These are phyloP conservation scores for Acacia concinna DNA, from an alignment of 331 rosid genomes.

Conservation along the genomic window DNA sequence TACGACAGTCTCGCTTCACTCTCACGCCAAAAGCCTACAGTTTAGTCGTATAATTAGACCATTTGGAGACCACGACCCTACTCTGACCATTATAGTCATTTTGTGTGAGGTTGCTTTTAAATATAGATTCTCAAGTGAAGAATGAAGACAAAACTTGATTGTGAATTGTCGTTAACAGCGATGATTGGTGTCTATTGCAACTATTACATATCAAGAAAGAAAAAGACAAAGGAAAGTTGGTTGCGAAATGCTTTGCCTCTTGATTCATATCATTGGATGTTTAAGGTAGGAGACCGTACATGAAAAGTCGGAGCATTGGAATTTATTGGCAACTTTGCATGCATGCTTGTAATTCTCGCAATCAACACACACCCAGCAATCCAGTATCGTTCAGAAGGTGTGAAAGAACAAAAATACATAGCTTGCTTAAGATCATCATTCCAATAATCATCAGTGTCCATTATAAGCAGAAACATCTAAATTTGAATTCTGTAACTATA, in stretches of 20 bases:
- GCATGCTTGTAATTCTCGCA: neutral
- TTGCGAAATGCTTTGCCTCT: neutral
- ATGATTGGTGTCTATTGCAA: neutral
- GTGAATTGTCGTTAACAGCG: neutral
- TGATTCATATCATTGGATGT: neutral
- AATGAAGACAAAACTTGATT: neutral
- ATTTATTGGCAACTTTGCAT: neutral
- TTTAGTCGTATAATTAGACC: neutral
- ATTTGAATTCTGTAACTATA: neutral
- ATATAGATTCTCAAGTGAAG: neutral
- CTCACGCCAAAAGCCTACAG: neutral
- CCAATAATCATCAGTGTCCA: neutral
- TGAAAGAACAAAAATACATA: neutral
- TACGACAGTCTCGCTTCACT: neutral
- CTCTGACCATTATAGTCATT: neutral
- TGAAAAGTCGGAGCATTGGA: conserved; percentile 1
- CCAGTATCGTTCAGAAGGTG: neutral
- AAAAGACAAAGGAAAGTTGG: neutral
- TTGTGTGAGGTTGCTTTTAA: neutral
- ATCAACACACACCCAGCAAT: neutral
- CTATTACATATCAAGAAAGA: conserved; percentile 3
- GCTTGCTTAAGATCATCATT: neutral
- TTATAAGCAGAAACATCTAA: neutral
- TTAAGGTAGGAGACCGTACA: neutral
- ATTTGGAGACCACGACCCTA: neutral